Conservation (phyloP, 352 stramenopile genomes). For the Phytophthora fragariaefolia region DNA sequence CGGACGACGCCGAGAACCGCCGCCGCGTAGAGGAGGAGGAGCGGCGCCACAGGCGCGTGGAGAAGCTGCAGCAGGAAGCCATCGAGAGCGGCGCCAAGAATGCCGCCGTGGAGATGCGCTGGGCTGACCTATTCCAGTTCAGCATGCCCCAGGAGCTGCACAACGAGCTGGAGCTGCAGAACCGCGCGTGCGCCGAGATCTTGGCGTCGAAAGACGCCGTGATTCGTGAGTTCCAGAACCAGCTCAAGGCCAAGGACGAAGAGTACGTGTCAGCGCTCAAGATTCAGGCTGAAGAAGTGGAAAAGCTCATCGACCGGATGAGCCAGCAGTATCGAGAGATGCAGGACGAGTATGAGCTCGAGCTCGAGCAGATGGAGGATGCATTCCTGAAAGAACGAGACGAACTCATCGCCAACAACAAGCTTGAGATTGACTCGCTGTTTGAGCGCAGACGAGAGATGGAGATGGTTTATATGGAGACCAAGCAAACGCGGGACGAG, state of each 20-base stretch:
- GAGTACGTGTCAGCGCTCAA: conserved; percentile 95
- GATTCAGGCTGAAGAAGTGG: conserved; percentile 90
- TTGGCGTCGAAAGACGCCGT: conserved; percentile 90
- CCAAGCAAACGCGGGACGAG: conserved; percentile 90
- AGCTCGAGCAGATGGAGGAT: conserved; percentile 94
- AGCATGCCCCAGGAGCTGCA: conserved; percentile 95
- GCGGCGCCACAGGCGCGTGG: conserved; percentile 81
- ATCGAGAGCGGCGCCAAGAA: conserved; percentile 91
- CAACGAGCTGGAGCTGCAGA: conserved; percentile 90
- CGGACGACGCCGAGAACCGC: conserved; percentile 90
- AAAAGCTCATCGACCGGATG: conserved; percentile 91
- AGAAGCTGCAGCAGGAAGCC: conserved; percentile 92
- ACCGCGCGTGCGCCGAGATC: conserved; percentile 88
- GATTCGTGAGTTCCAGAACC: conserved; percentile 90
- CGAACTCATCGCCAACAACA: conserved; percentile 90
- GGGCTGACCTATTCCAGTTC: conserved; percentile 91
- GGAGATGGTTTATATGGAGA: conserved; percentile 95
- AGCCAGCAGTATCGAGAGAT: conserved; percentile 93
- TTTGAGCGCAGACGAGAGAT: conserved; percentile 93
- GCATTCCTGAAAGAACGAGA: conserved; percentile 94
- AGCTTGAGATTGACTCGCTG: conserved; percentile 91
- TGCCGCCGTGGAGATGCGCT: conserved; percentile 93
- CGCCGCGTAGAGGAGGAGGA: conserved; percentile 92
- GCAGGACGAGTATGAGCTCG: conserved; percentile 93
- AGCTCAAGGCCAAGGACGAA: conserved; percentile 95